Percentiles rank a stretch among this genome's conserved stretches.
Conservation (phyloP, 2,329 filamentous ascomycete genomes). For the Aspergillus melleus region DNA sequence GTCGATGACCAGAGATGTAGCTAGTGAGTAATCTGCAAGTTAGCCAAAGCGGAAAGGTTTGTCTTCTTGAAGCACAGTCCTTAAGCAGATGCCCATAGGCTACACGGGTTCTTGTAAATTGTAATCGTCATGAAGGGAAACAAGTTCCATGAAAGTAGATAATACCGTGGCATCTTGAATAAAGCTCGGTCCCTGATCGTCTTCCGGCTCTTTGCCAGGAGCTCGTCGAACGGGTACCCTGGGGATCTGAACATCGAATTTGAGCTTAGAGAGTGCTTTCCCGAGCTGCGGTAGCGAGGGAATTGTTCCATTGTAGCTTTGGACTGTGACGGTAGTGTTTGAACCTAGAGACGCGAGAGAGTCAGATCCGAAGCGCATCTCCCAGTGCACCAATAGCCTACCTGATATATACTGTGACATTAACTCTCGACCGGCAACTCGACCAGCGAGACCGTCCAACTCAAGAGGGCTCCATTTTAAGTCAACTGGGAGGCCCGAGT, state of each 20-base stretch:
- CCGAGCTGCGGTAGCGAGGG: constrained; percentile 73
- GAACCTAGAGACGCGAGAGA: constrained; percentile 50
- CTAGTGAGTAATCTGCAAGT: constrained; percentile 22
- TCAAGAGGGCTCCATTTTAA: constrained; percentile 72
- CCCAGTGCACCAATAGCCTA: constrained; percentile 25
- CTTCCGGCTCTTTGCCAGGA: constrained; percentile 38
- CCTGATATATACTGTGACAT: constrained; percentile 85
- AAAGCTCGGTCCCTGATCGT: constrained; percentile 61
- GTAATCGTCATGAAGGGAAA: constrained; percentile 11
- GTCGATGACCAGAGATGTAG: constrained; percentile 84
- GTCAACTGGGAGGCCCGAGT: constrained; percentile 66
- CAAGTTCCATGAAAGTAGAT: constrained; percentile 23
- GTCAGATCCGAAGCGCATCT: constrained; percentile 9
- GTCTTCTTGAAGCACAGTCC: constrained; percentile 1
- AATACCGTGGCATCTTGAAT: constrained; percentile 74
- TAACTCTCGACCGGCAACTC: constrained; percentile 66
- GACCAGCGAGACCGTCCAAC: constrained; percentile 62
- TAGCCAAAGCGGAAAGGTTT: constrained; percentile 29
- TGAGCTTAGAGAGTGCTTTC: constrained; percentile 68
- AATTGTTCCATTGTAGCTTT: constrained; percentile 69
- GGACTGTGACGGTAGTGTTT: constrained; percentile 77
- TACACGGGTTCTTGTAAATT: constrained; percentile 6
- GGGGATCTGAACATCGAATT: constrained; percentile 71
- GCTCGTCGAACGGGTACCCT: constrained; percentile 59
- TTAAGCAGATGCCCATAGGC: constrained; percentile 3